phyloP scores from a whole-genome alignment of 441 rosid species.

The Isatis lusitanica region DNA sequence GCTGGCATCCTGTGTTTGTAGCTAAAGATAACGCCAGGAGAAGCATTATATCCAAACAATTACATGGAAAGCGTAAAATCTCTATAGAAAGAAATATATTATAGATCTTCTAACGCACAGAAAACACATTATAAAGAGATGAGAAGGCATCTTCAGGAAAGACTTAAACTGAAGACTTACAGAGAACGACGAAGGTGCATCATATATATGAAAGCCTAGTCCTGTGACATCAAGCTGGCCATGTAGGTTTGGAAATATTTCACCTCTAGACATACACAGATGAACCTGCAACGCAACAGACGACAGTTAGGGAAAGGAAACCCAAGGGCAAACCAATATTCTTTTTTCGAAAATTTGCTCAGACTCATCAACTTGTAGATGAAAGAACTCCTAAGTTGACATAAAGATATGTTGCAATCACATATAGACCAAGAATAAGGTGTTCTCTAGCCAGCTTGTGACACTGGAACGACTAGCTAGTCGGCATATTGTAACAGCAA shows the following conservation, averaged over 20 bases:
- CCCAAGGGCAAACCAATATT: background rate
- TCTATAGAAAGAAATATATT: background rate
- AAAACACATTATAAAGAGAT: constrained; percentile 9
- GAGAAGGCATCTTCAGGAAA: constrained; percentile 29
- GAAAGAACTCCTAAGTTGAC: constrained; percentile 3
- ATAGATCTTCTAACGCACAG: constrained; percentile 6
- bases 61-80: constrained; percentile 2
- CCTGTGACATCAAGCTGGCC: constrained; percentile 96
- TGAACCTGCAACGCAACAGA: constrained; percentile 67
- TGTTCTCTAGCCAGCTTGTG: constrained; percentile 14
- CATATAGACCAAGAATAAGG: constrained; percentile 5
- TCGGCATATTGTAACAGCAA: background rate
- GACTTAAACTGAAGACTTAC: constrained; percentile 52
- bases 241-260: constrained; percentile 91
- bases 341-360: constrained; percentile 7
- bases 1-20: constrained; percentile 9
- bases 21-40: constrained; percentile 11
- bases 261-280: constrained; percentile 95
- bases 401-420: background rate
- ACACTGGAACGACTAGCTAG: constrained; percentile 8
- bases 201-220: constrained; percentile 81
- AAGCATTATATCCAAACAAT: background rate
- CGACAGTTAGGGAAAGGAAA: constrained; percentile 19
- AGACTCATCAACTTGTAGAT: constrained; percentile 14
- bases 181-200: constrained; percentile 87